phyloP scores from a whole-genome alignment of 139 green algal genomes.

The Nannochloris sp. region DNA sequence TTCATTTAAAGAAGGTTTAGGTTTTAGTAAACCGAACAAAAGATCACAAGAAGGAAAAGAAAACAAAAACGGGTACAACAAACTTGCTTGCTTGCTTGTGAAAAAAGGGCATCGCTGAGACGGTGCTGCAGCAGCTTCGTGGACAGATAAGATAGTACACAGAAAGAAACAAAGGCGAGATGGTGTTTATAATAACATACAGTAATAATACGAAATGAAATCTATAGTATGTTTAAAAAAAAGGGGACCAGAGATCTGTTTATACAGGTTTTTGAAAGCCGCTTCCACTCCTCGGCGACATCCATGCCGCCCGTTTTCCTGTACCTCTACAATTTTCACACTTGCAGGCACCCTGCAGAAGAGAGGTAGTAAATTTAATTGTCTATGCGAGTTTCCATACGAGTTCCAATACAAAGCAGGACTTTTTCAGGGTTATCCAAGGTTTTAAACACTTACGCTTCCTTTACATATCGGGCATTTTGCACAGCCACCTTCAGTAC shows the following conservation, averaged over 20 bases:
- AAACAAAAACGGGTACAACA: background rate
- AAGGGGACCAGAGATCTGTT: background rate
- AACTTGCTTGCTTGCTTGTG: background rate
- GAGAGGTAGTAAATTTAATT: too few species aligned
- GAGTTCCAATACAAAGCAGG: background rate
- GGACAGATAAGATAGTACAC: background rate
- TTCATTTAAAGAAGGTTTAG: background rate
- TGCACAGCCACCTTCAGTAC: conserved; percentile 14
- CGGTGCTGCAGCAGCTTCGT: background rate
- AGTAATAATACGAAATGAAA: too few species aligned
- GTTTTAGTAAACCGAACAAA: background rate
- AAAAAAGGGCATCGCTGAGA: background rate
- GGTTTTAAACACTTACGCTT: background rate
- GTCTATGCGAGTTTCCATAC: too few species aligned
- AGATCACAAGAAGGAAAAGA: background rate
- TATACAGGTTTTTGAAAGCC: background rate
- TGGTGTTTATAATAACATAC: background rate
- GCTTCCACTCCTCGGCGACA: background rate
- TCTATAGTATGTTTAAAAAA: background rate
- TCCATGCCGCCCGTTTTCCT: conserved; percentile 11
- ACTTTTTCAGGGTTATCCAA: background rate
- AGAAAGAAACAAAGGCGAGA: background rate
- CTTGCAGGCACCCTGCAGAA: conserved; percentile 8
- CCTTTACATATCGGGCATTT: conserved; percentile 20
- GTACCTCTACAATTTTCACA: conserved; percentile 18